A percentile compares a stretch with the other conserved stretches of the same genome.
These are phyloP conservation scores for Exophiala sp. DNA, from an alignment of 2,329 filamentous ascomycete species.

Conservation along the genomic window DNA sequence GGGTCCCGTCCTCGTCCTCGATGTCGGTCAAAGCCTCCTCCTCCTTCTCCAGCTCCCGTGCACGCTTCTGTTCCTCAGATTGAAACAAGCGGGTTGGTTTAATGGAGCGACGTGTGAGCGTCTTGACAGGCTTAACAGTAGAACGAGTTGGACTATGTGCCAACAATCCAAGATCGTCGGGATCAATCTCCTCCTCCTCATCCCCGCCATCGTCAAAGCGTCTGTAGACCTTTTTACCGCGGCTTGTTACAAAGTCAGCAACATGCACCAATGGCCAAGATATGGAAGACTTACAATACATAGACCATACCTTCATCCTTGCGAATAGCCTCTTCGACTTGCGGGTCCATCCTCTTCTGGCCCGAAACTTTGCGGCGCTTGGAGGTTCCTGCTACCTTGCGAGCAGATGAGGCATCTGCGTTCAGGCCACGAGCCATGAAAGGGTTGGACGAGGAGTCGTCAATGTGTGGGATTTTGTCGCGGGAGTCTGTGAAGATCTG, in stretches of 20 bases:
- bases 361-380: conserved; percentile 36
- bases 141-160: conserved; percentile 37
- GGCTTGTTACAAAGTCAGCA: conserved; percentile 38
- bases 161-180: conserved; percentile 39
- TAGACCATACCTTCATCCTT: conserved; percentile 56
- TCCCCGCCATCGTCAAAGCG: conserved; percentile 45
- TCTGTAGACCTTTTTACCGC: conserved; percentile 57
- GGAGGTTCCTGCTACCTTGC: conserved; percentile 30
- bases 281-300: conserved; percentile 53
- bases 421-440: conserved; percentile 43
- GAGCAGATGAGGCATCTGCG: conserved; percentile 30
- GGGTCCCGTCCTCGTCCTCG: conserved; percentile 35
- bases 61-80: conserved; percentile 39
- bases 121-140: conserved; percentile 36
- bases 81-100: conserved; percentile 58
- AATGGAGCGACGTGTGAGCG: conserved; percentile 53
- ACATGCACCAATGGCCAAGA: conserved; percentile 1
- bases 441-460: conserved; percentile 50
- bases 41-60: conserved; percentile 40
- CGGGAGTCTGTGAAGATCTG: conserved; percentile 59
- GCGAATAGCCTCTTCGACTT: conserved; percentile 47
- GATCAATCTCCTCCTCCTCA: conserved; percentile 40
- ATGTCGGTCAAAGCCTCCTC: conserved; percentile 53
- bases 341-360: conserved; percentile 30
- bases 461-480: conserved; percentile 52